These are phyloP conservation scores for Pichia sp. DNA, from an alignment of 1,139 yeast genomes.

Conservation along the genomic window DNA sequence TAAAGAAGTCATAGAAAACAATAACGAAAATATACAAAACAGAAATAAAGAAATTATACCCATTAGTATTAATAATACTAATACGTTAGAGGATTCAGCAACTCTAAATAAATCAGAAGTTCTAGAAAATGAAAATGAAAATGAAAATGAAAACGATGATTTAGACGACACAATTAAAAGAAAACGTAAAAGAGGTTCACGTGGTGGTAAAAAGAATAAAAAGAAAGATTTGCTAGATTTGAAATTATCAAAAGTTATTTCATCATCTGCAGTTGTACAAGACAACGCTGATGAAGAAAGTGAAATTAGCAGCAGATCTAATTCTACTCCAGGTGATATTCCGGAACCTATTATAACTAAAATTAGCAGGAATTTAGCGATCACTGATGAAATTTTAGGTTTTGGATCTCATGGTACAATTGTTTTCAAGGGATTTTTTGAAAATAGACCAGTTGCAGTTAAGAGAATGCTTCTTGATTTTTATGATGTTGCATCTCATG, in stretches of 20 bases:
- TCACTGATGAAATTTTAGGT: conserved; percentile 74
- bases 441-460: conserved; percentile 90
- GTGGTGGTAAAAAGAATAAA: conserved; percentile 71
- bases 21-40: neutral
- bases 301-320: neutral
- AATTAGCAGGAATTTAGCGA: conserved; percentile 43
- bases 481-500: conserved; percentile 94
- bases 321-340: neutral
- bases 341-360: conserved; percentile 2
- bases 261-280: neutral
- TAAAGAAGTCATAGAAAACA: neutral
- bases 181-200: conserved; percentile 74
- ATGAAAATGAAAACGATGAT: conserved; percentile 1
- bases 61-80: neutral
- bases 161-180: conserved; percentile 24
- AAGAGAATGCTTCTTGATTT: conserved; percentile 90
- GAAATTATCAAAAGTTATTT: neutral
- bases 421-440: conserved; percentile 85
- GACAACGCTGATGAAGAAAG: conserved; percentile 13
- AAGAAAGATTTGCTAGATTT: conserved; percentile 27
- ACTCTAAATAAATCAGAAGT: neutral
- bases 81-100: neutral
- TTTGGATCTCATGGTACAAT: conserved; percentile 97
- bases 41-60: neutral
- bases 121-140: conserved; percentile 1